Base-by-base conservation (phyloP, 345 rosid genomes). In the Ceriops decandra region DNA sequence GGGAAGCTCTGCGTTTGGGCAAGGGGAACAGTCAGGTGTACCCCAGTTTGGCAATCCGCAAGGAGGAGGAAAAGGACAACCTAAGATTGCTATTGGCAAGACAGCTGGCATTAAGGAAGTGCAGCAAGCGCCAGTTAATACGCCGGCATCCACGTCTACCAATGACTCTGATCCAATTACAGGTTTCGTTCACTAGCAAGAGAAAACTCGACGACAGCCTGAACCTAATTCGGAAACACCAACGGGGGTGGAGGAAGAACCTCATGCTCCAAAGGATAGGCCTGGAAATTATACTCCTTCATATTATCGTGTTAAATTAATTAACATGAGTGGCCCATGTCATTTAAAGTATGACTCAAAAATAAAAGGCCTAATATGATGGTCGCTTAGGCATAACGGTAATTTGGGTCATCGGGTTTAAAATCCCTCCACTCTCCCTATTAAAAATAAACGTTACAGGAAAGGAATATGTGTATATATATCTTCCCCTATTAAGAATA, bases 171-270 rank as follows among this genome's bases (percentile, higher is more conserved):
- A 82, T 57, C 82, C 81, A 7, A 60, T 72, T 1, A 75, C 71
- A 35, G 76, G 76, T 17, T 70, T 74, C 42, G 57, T 74, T 60
- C 70, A 73, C 30, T 82, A 71, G 54, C 67, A 61, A 56, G 76
- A 67, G 35, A 80, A 71, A 5, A 46, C n/a, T 67, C 64, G 75
- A 28, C 83, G 78, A 54, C 80, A 64, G 63, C 77, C 73, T 6
- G 79, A 75, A 66, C 73, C 80, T 61, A 78, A 81, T 58, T 13
- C 80, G 22, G 84, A 72, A n/a, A 64, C 66, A 24, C 82, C 87
- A 6, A 67, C 24, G 56, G 76, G 80, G 32, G 66, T 84, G 79
- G 84, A 83, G 69, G 87, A 87, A 68, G 97, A 89, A 68, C 80
- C 85, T 3, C 82, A 69, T 53, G 86, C 81, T 53, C 91, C 84